Evolutionary conservation across 495 filamentous ascomycete genomes (phyloP).

Genomic region (Trichoderma virens): DNA sequence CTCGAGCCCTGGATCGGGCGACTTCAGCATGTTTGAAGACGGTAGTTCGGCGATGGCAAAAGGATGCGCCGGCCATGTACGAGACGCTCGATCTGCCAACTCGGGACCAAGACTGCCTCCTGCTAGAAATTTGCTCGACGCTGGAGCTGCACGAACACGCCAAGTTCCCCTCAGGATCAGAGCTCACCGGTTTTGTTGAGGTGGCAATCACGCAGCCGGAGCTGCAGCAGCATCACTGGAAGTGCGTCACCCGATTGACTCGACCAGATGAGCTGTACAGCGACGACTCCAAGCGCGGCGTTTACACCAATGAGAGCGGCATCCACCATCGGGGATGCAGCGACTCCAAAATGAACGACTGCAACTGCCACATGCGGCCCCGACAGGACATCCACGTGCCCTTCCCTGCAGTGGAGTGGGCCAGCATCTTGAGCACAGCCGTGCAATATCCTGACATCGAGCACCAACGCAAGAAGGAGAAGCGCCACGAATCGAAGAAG

Average conservation of each 20-base stretch:
- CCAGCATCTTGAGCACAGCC: slow-evolving; percentile 11
- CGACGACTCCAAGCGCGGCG: slow-evolving; percentile 25
- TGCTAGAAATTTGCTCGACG: slow-evolving; percentile 44
- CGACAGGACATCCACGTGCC: slow-evolving; percentile 11
- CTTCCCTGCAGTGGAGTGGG: slow-evolving; percentile 14
- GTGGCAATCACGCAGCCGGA: slow-evolving; percentile 37
- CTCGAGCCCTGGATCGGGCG: slow-evolving; percentile 31
- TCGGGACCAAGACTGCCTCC: slow-evolving; percentile 36
- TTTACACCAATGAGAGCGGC: slow-evolving; percentile 26
- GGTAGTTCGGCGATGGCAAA: slow-evolving; percentile 32
- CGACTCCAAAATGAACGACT: slow-evolving; percentile 14
- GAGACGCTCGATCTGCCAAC: slow-evolving; percentile 29
- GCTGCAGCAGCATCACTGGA: slow-evolving; percentile 40
- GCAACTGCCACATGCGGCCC: slow-evolving; percentile 7
- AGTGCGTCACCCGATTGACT: slow-evolving; percentile 37
- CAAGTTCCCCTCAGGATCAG: slow-evolving; percentile 38
- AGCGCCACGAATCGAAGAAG: slow-evolving; percentile 11
- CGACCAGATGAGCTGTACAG: slow-evolving; percentile 41
- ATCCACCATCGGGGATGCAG: slow-evolving; percentile 22
- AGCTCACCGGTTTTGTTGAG: slow-evolving; percentile 42
- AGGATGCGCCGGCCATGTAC: slow-evolving; percentile 35
- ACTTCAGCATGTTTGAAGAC: slow-evolving; percentile 29
- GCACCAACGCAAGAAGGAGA: slow-evolving; percentile 23
- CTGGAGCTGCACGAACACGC: slow-evolving; percentile 37
- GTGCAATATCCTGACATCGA: slow-evolving; percentile 12